Conservation (phyloP, 805 yeast species). For the Wickerhamiella domercqiae region DNA sequence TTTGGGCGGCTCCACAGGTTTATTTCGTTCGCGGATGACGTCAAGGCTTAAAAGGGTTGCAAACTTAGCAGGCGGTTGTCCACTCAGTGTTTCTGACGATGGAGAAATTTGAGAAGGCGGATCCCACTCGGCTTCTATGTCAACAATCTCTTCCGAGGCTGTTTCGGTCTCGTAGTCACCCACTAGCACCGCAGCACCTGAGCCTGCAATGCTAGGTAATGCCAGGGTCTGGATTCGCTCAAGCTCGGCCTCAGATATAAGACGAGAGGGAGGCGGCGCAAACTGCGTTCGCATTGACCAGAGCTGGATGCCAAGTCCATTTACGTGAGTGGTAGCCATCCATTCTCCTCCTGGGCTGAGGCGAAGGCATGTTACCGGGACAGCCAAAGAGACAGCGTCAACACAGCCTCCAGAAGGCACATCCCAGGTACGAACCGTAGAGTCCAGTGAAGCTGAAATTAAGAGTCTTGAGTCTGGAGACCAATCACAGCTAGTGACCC, state of each 20-base stretch:
- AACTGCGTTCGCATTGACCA: constrained; percentile 92
- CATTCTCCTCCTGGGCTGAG: constrained; percentile 81
- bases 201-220: constrained; percentile 68
- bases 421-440: constrained; percentile 92
- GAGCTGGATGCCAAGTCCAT: constrained; percentile 73
- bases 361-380: constrained; percentile 65
- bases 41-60: constrained; percentile 69
- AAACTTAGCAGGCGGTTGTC: constrained; percentile 65
- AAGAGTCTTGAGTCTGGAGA: constrained; percentile 95
- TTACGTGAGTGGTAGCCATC: constrained; percentile 83
- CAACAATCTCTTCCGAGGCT: constrained; percentile 22
- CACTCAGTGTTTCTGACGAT: constrained; percentile 54
- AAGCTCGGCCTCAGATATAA: constrained; percentile 51
- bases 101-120: constrained; percentile 40
- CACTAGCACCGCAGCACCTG: constrained; percentile 43
- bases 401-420: constrained; percentile 93
- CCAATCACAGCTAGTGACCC: constrained; percentile 77
- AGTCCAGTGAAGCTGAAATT: constrained; percentile 65
- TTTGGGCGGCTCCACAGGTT: constrained; percentile 78
- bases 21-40: constrained; percentile 68
- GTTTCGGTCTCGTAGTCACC: constrained; percentile 56
- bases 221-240: constrained; percentile 26
- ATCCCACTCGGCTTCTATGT: constrained; percentile 25
- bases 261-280: constrained; percentile 50
- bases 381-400: constrained; percentile 68